Conservation (phyloP, 2,329 filamentous ascomycete species). For the Sclerotinia sclerotiorum region DNA sequence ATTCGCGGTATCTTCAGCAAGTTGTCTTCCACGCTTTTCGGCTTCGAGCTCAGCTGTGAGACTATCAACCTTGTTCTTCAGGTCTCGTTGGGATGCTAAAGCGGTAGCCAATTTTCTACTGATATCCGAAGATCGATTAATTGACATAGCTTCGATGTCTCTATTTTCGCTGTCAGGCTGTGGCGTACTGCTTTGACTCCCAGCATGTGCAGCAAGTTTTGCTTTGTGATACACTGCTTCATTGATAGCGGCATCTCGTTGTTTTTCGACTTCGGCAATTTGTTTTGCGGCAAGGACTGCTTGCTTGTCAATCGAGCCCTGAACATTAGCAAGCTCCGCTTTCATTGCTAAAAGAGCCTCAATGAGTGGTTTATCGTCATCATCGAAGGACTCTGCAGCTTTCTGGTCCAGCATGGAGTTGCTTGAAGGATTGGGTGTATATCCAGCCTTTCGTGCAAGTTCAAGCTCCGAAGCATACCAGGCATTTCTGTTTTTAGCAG, state of each 20-base stretch:
- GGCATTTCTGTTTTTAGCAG: slow-evolving; percentile 80
- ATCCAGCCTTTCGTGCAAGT: slow-evolving; percentile 86
- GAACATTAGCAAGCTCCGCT: slow-evolving; percentile 83
- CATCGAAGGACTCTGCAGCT: slow-evolving; percentile 75
- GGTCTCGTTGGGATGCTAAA: slow-evolving; percentile 73
- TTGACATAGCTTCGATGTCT: slow-evolving; percentile 58
- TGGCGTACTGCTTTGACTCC: slow-evolving; percentile 62
- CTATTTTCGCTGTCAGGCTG: slow-evolving; percentile 56
- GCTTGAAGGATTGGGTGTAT: slow-evolving; percentile 68
- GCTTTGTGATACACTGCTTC: slow-evolving; percentile 96
- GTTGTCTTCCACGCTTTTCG: slow-evolving; percentile 75
- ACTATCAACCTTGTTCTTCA: slow-evolving; percentile 74
- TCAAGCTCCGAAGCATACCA: slow-evolving; percentile 97
- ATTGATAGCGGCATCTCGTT: slow-evolving; percentile 88
- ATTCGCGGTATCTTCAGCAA: slow-evolving; percentile 84
- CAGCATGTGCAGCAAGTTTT: slow-evolving; percentile 78
- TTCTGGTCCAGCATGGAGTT: slow-evolving; percentile 76
- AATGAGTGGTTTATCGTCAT: slow-evolving; percentile 88
- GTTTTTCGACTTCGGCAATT: slow-evolving; percentile 91
- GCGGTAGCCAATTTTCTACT: slow-evolving; percentile 80
- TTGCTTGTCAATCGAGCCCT: slow-evolving; percentile 85
- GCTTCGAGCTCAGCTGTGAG: slow-evolving; percentile 70
- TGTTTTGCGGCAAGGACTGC: slow-evolving; percentile 80
- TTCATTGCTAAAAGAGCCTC: slow-evolving; percentile 93
- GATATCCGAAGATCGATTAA: slow-evolving; percentile 71